phyloP scores from a whole-genome alignment of 2,329 filamentous ascomycete genomes.

The Venturia asperata region DNA sequence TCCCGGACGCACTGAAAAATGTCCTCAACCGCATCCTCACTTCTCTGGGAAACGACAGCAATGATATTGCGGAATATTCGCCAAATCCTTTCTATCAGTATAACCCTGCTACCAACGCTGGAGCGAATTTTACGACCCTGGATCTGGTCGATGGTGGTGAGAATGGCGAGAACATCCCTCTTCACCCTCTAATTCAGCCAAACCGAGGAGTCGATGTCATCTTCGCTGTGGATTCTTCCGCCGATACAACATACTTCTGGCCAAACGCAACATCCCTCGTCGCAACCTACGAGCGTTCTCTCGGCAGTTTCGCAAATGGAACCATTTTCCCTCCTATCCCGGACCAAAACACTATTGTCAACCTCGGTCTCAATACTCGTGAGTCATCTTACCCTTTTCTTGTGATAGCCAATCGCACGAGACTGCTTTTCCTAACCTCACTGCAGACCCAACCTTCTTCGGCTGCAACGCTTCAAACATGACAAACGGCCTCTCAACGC shows the following conservation, averaged over 20 bases:
- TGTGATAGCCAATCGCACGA: not conserved
- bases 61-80: conserved; percentile 67
- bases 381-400: not conserved
- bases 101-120: conserved; percentile 52
- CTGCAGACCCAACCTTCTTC: conserved; percentile 61
- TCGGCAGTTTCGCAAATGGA: conserved; percentile 54
- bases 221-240: conserved; percentile 71
- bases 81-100: conserved; percentile 71
- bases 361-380: conserved; percentile 63
- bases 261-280: conserved; percentile 70
- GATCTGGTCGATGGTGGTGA: conserved; percentile 73
- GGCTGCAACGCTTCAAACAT: conserved; percentile 64
- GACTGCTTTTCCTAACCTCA: not conserved
- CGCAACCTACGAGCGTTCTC: conserved; percentile 63
- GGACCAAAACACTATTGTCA: conserved; percentile 69
- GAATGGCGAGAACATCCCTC: conserved; percentile 70
- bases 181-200: conserved; percentile 70
- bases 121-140: conserved; percentile 48
- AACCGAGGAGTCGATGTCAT: conserved; percentile 66
- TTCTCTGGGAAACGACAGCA: conserved; percentile 49
- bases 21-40: conserved; percentile 48
- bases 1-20: conserved; percentile 45
- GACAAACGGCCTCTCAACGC: conserved; percentile 43
- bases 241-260: conserved; percentile 59
- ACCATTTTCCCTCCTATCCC: conserved; percentile 67